Conservation (phyloP, 768 basidiomycete species). For the Neoboletus brunneissimus region DNA sequence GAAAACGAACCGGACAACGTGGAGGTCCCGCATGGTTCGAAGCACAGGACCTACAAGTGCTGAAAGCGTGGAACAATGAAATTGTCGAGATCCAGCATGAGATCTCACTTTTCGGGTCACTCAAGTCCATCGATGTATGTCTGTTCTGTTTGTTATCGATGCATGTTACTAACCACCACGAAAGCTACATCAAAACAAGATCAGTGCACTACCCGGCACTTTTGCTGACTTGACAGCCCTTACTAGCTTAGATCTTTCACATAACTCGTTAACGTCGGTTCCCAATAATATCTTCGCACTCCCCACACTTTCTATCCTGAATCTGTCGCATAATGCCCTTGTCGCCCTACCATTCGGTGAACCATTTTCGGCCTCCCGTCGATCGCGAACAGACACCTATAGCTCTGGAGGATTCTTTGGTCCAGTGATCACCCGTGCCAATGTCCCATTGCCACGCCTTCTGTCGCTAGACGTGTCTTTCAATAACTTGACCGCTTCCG, state of each 20-base stretch:
- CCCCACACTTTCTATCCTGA: slow-evolving; percentile 61
- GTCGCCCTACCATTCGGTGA: slow-evolving; percentile 58
- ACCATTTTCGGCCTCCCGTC: slow-evolving; percentile 43
- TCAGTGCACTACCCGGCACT: slow-evolving; percentile 57
- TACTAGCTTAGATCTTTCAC: slow-evolving; percentile 68
- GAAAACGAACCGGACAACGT: slow-evolving; percentile 41
- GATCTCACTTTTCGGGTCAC: slow-evolving; percentile 78
- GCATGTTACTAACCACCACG: not conserved
- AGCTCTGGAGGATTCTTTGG: slow-evolving; percentile 59
- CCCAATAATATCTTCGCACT: slow-evolving; percentile 66
- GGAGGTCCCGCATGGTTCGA: slow-evolving; percentile 72
- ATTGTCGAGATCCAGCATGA: slow-evolving; percentile 79
- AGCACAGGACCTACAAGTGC: slow-evolving; percentile 68
- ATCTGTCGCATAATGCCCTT: slow-evolving; percentile 70
- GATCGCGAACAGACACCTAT: slow-evolving; percentile 26
- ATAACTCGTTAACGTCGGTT: slow-evolving; percentile 62
- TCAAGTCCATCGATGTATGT: slow-evolving; percentile 77
- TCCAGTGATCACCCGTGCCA: slow-evolving; percentile 59
- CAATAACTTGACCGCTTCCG: slow-evolving; percentile 57
- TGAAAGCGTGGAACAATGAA: slow-evolving; percentile 80
- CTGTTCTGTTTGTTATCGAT: not conserved
- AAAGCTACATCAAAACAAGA: slow-evolving; percentile 74
- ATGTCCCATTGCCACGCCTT: slow-evolving; percentile 63
- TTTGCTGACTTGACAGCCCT: slow-evolving; percentile 69
- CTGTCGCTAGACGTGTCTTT: slow-evolving; percentile 60